phyloP scores from a whole-genome alignment of 805 yeast genomes.

The Candida ficus region DNA sequence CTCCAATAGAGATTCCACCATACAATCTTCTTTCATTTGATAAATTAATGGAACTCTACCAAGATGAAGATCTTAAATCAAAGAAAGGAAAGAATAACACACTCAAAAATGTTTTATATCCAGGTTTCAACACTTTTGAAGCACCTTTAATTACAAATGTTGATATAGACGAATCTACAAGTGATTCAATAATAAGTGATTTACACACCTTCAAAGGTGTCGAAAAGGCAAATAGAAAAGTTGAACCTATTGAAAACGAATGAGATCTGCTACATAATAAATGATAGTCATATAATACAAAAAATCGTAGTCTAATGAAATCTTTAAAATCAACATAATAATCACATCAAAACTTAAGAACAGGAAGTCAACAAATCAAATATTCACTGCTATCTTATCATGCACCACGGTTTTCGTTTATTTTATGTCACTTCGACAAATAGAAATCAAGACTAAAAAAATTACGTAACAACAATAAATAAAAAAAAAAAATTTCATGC shows the following conservation, averaged over 20 bases:
- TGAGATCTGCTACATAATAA: no score
- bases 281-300: no score
- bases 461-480: neutral
- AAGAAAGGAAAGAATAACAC: conserved; percentile 13
- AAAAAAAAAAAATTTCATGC: conserved; percentile 5
- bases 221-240: conserved; percentile 46
- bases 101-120: conserved; percentile 30
- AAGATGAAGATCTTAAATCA: conserved; percentile 5
- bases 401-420: no score
- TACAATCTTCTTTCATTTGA: conserved; percentile 1
- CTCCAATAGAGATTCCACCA: neutral
- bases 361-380: no score
- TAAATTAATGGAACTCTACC: neutral
- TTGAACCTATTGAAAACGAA: conserved; percentile 2
- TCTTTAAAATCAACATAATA: no score
- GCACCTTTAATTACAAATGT: conserved; percentile 40
- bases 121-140: conserved; percentile 28
- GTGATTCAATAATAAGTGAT: conserved; percentile 21
- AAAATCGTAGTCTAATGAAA: no score
- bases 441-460: neutral
- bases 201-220: conserved; percentile 60
- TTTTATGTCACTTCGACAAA: neutral
- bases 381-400: no score
- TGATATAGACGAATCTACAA: conserved; percentile 21
- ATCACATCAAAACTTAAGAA: neutral